Conservation (phyloP, 768 basidiomycete genomes). For the Serendipita indica region DNA sequence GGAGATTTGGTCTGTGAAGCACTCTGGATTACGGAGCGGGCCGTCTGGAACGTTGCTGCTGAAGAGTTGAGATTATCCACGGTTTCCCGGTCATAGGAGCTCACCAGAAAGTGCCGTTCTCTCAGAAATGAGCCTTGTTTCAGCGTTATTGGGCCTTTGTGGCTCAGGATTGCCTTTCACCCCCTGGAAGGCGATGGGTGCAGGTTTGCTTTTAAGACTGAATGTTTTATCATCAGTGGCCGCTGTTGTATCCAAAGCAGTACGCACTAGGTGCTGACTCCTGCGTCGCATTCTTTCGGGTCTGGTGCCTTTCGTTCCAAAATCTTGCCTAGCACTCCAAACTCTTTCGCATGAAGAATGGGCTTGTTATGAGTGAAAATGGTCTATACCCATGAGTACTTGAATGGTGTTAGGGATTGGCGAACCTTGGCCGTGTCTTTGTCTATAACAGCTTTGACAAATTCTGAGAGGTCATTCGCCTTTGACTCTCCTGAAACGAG, state of each 20-base stretch:
- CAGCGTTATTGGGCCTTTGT: too few species aligned
- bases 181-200: background rate
- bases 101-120: background rate
- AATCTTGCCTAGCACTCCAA: background rate
- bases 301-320: background rate
- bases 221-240: background rate
- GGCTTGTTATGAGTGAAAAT: background rate
- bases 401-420: background rate
- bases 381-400: background rate
- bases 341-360: background rate
- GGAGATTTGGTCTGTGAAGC: background rate
- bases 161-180: too few species aligned
- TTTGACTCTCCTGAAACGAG: background rate
- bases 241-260: too few species aligned
- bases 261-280: background rate
- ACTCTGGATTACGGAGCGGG: background rate
- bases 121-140: background rate
- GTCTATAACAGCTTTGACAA: background rate
- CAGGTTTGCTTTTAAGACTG: background rate
- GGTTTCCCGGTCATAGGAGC: background rate
- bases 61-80: background rate
- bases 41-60: background rate
- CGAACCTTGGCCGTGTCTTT: background rate
- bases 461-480: slow-evolving; percentile 11
- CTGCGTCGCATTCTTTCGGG: background rate